Base-by-base conservation (phyloP, 106 monocot species). In the Amphibolis antarctica region DNA sequence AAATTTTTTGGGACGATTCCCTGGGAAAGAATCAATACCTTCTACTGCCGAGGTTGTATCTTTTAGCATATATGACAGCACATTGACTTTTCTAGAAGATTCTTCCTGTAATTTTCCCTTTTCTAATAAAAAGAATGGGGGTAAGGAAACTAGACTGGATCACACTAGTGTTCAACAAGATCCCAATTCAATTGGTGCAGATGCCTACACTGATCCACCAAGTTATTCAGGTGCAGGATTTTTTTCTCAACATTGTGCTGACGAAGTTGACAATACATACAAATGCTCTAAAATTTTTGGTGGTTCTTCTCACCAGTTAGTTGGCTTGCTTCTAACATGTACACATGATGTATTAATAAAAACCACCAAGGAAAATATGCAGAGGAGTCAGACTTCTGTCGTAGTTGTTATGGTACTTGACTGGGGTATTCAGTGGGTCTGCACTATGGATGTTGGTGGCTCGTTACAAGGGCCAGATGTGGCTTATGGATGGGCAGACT, bases 361-460 rank as follows among this genome's bases (percentile, higher is more conserved):
- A 26, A 49, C n/a, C 17, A 44, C 26, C 42, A 71, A 73, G 18
- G 44, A 68, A 57, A 29, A 64, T 78, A 12, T 20, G 53, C 15
- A 19, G 55, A 44, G 45, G 47, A 66, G 25, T 9, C 53, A 77
- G 36, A 74, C 53, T 63, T 58, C 78, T 42, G 78, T 96, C 48
- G 73, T 86, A 28, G 72, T 96, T 72, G 63, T 84, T 49, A 76
- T 42, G 75, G 67, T 96, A 20, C 42, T 73, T 53, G 53, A 62
- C 29, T 90, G 84, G 86, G 90, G 90, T 64, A 44, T 96, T 47
- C 69, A 96, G 27, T 96, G 96, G 90, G 28, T 82, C 52, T 96
- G 80, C 74, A 50, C 66, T 28, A 73, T 78, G 62, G 62, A 96
- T 50, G 77, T 84, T 27, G 66, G 76, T 19, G 67, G 55, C 61